phyloP scores from a whole-genome alignment of 2,329 filamentous ascomycete species.

The Monilinia polystroma region DNA sequence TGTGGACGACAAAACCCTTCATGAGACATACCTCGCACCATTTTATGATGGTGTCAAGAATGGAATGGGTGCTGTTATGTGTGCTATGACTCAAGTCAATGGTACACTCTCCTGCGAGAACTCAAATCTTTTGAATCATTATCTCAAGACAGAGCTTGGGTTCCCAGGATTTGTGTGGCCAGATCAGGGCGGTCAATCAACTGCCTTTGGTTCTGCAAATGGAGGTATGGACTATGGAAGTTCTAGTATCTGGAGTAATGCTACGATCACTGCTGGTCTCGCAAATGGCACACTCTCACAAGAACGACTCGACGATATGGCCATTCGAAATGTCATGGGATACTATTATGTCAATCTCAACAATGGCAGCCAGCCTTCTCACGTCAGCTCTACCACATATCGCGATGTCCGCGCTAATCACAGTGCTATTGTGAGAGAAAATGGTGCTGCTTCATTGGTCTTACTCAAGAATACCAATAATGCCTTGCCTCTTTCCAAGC shows the following conservation, averaged over 20 bases:
- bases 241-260: conserved; percentile 64
- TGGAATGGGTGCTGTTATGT: conserved; percentile 27
- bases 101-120: conserved; percentile 67
- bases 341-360: conserved; percentile 60
- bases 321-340: conserved; percentile 72
- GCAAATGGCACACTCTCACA: conserved; percentile 86
- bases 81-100: conserved; percentile 41
- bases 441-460: conserved; percentile 61
- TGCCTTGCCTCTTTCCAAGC: conserved; percentile 71
- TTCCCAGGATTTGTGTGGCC: conserved; percentile 35
- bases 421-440: conserved; percentile 39
- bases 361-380: conserved; percentile 10
- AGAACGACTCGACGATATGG: conserved; percentile 90
- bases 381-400: conserved; percentile 50
- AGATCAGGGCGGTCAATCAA: conserved; percentile 33
- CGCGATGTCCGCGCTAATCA: conserved; percentile 66
- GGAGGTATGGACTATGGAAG: conserved; percentile 43
- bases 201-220: conserved; percentile 35
- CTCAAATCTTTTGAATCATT: conserved; percentile 31
- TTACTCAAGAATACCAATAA: conserved; percentile 77
- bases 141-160: conserved; percentile 37
- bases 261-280: conserved; percentile 82
- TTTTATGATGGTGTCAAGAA: conserved; percentile 40
- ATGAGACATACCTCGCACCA: conserved; percentile 77
- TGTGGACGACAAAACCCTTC: conserved; percentile 66